Evolutionary conservation across 2,329 filamentous ascomycete genomes (phyloP).

Genomic region (Aspergillus pseudoglaucus): DNA sequence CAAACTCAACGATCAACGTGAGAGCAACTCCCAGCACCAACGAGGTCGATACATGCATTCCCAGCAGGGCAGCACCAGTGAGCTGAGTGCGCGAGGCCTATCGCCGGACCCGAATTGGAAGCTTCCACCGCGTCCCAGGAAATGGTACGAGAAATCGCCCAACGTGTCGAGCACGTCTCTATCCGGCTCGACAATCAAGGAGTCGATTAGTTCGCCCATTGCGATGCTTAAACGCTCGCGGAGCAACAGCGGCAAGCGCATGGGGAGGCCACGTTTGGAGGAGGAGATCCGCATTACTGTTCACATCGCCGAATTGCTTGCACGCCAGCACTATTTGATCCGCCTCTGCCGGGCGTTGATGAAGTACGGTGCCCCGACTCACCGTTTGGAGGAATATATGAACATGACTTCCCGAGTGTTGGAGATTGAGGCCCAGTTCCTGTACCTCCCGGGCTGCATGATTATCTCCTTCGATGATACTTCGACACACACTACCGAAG

Average conservation of each 20-base stretch:
- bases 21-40: constrained; percentile 21
- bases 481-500: constrained; percentile 43
- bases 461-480: constrained; percentile 75
- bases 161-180: constrained; percentile 31
- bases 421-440: constrained; percentile 81
- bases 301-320: constrained; percentile 63
- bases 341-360: constrained; percentile 84
- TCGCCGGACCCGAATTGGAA: constrained; percentile 28
- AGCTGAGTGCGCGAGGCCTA: constrained; percentile 22
- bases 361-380: constrained; percentile 86
- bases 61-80: constrained; percentile 26
- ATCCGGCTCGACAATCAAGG: constrained; percentile 22
- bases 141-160: constrained; percentile 37
- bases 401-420: constrained; percentile 81
- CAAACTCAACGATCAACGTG: constrained; percentile 58
- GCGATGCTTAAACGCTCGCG: constrained; percentile 29
- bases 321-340: constrained; percentile 75
- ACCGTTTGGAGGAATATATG: constrained; percentile 87
- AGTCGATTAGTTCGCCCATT: constrained; percentile 22
- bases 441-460: constrained; percentile 93
- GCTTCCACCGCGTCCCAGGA: constrained; percentile 24
- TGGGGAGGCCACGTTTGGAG: constrained; percentile 28
- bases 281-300: constrained; percentile 56
- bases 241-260: constrained; percentile 30
- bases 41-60: constrained; percentile 23